Base-by-base conservation (phyloP, 306 rosid species). In the Cucumis cinereus region DNA sequence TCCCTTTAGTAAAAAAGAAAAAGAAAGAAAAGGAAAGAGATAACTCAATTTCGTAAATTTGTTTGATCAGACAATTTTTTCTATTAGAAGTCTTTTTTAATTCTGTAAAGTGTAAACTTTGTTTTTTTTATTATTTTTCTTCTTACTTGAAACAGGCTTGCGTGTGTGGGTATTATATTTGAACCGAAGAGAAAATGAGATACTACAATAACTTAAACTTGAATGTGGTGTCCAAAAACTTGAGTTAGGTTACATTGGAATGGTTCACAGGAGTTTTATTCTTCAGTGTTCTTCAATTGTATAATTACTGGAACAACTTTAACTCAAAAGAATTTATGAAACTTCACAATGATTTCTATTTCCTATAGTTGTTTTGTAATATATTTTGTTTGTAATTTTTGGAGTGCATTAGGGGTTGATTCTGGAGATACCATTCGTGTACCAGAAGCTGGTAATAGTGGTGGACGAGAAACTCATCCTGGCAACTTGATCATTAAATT, bases 361-460 rank as follows among this genome's bases (percentile, higher is more conserved):
- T 16, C 53, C 52, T 28, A 4, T 24, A 23, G 59, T 17, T 45
- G 15, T 47, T 17, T 16, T 45, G 57, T 74, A 28, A 49, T n/a
- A n/a, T 55, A n/a, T 55, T 26, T 26, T 64, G 30, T 52, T 24
- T 61, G 55, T 61, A 28, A 26, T 41, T 64, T 17, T 59, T 73
- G 49, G 41, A 82, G 70, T 85, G 85, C 72, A 47, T 38, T 76
- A 94, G 99, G 99, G 33, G 93, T 94, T 80, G 97, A 90, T 77
- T 82, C 90, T 15, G 99, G 97, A 71, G 99, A 94, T 83, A 89
- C 96, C 75, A 92, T 94, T 80, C 91, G 93, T 80, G 93, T 94
- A 69, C 97, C 97, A 47, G 95, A 85, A 83, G 99, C 90, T 81
- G 99, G 99, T 77, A 87, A 85, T 89, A 83, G 87, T 54, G 95